phyloP scores from a whole-genome alignment of 23 red algal species.

The Pyropia haitanensis region DNA sequence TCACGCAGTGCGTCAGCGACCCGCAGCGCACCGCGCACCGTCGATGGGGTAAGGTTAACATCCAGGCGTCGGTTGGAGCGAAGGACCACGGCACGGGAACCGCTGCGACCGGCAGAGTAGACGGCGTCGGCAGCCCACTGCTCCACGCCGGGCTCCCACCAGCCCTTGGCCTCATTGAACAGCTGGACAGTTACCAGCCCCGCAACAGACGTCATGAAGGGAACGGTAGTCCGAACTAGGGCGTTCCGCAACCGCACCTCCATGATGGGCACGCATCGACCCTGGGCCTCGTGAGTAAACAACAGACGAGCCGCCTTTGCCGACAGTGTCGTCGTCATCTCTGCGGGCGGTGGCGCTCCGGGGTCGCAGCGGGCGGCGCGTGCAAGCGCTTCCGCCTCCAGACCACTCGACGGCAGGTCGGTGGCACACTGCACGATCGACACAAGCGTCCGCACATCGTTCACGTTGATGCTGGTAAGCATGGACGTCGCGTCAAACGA shows the following conservation, averaged over 20 bases:
- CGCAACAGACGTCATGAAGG: slow-evolving; percentile 21
- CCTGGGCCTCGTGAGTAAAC: slow-evolving; percentile 49
- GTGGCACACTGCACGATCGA: background rate
- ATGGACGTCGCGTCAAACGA: no score
- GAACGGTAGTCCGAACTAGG: slow-evolving; percentile 19
- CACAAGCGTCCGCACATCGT: background rate
- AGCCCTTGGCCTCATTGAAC: slow-evolving; percentile 68
- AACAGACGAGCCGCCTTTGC: slow-evolving; percentile 18
- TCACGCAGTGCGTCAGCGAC: slow-evolving; percentile 24
- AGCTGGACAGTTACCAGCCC: slow-evolving; percentile 50
- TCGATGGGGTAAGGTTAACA: slow-evolving; percentile 64
- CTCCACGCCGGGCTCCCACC: slow-evolving; percentile 87
- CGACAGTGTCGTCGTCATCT: slow-evolving; percentile 5
- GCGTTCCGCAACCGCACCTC: slow-evolving; percentile 42
- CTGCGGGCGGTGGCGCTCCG: no score
- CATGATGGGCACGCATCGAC: slow-evolving; percentile 56
- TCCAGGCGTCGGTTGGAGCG: slow-evolving; percentile 40
- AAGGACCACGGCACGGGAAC: slow-evolving; percentile 41
- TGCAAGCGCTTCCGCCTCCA: background rate
- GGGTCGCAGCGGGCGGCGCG: no score
- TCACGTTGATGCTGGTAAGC: background rate
- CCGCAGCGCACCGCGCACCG: slow-evolving; percentile 12
- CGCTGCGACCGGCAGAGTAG: slow-evolving; percentile 45
- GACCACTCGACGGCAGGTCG: background rate
- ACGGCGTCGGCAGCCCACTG: slow-evolving; percentile 36